phyloP scores from a whole-genome alignment of 768 basidiomycete genomes.

The Termitomyces sp. region DNA sequence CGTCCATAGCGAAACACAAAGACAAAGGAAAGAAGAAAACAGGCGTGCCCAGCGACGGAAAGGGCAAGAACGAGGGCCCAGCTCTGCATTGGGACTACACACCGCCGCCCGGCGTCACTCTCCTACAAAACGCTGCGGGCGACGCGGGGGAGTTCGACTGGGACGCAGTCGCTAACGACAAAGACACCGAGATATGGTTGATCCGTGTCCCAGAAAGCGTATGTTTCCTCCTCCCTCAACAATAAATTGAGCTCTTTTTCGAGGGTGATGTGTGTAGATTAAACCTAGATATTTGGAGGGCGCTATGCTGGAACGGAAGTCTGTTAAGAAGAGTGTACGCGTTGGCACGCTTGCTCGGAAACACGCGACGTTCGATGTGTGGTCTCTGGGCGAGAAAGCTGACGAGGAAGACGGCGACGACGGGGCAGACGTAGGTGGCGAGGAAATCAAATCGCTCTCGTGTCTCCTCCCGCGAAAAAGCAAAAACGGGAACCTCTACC shows the following conservation, averaged over 20 bases:
- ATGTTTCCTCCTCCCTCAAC: constrained; percentile 19
- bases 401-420: constrained; percentile 15
- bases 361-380: constrained; percentile 55
- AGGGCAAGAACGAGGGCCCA: constrained; percentile 47
- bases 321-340: constrained; percentile 32
- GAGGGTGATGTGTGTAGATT: constrained; percentile 34
- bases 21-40: constrained; percentile 11
- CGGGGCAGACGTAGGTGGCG: constrained; percentile 40
- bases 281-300: constrained; percentile 60
- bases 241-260: too few relatives aligned
- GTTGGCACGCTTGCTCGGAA: constrained; percentile 52
- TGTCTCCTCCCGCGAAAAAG: constrained; percentile 62
- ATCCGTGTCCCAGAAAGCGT: constrained; percentile 67
- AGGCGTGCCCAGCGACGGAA: constrained; percentile 9
- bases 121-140: constrained; percentile 43
- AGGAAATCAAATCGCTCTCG: constrained; percentile 56
- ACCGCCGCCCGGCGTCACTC: constrained; percentile 48
- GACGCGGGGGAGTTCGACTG: constrained; percentile 62
- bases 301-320: constrained; percentile 40
- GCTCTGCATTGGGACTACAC: constrained; percentile 55
- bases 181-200: constrained; percentile 67
- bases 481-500: constrained; percentile 54
- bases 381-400: constrained; percentile 46
- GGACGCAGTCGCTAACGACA: constrained; percentile 49
- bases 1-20: constrained; percentile 1